Conservation (phyloP, 108 stramenopile species). For the Skeletonema grethae region DNA sequence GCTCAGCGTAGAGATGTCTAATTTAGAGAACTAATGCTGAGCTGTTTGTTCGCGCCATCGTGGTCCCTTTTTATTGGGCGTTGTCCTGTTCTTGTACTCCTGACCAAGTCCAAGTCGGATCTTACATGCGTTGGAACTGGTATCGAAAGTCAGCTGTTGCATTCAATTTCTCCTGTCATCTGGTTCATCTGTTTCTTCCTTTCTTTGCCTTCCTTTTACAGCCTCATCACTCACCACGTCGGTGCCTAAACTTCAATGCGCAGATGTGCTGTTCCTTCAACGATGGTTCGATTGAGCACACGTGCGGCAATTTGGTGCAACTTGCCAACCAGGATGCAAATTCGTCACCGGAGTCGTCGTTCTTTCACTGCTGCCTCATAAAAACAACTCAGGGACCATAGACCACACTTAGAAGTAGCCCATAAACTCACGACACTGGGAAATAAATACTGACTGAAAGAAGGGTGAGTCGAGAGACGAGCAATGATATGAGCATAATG, state of each 20-base stretch:
- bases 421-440: not conserved
- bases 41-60: too few species aligned
- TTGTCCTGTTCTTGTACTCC: too few species aligned
- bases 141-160: not conserved
- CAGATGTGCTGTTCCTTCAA: not conserved
- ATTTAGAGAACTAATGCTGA: too few species aligned
- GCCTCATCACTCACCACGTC: not conserved
- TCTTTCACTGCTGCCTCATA: too few species aligned
- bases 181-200: not conserved
- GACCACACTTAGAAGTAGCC: too few species aligned
- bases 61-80: too few species aligned
- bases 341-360: not conserved
- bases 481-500: not conserved
- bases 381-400: too few species aligned
- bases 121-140: not conserved
- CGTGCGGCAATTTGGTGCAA: not conserved
- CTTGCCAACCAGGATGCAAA: not conserved
- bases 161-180: not conserved
- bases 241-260: not conserved
- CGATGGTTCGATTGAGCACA: not conserved
- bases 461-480: not conserved
- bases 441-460: not conserved
- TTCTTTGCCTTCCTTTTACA: not conserved
- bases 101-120: too few species aligned
- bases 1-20: too few species aligned